These are phyloP conservation scores for Saturnispora besseyi DNA, from an alignment of 805 yeast genomes.

Conservation along the genomic window DNA sequence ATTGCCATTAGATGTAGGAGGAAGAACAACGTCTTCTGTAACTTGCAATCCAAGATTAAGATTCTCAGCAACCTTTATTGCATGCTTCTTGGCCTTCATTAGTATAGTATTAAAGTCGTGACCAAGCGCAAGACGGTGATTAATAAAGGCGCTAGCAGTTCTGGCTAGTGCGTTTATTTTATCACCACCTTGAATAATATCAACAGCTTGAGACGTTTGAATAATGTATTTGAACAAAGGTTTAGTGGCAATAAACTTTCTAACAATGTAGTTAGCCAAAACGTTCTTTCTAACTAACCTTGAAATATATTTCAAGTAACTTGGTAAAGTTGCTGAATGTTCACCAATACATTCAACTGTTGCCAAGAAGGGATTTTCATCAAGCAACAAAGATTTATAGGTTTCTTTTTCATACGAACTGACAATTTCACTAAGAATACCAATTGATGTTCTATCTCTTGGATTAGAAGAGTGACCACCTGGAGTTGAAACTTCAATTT, in stretches of 20 bases:
- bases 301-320: constrained; percentile 7
- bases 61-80: constrained; percentile 25
- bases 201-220: constrained; percentile 59
- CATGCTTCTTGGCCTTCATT: constrained; percentile 34
- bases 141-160: constrained; percentile 40
- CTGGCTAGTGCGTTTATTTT: constrained; percentile 75
- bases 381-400: constrained; percentile 37
- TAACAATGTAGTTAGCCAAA: constrained; percentile 26
- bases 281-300: constrained; percentile 32
- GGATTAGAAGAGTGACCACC: constrained; percentile 56
- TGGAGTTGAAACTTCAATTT: constrained; percentile 43
- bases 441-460: constrained; percentile 68
- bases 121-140: constrained; percentile 44
- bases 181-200: constrained; percentile 60
- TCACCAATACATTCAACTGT: constrained; percentile 56
- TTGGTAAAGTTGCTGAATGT: constrained; percentile 25
- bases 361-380: constrained; percentile 50
- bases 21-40: constrained; percentile 25
- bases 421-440: constrained; percentile 54
- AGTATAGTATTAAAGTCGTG: constrained; percentile 29
- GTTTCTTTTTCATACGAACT: constrained; percentile 47
- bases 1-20: constrained; percentile 18
- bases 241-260: constrained; percentile 27
- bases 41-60: constrained; percentile 29
- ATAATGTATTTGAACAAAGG: constrained; percentile 34